Base-by-base conservation (phyloP, 2,329 filamentous ascomycete species). In the Fusarium cyanostomum region DNA sequence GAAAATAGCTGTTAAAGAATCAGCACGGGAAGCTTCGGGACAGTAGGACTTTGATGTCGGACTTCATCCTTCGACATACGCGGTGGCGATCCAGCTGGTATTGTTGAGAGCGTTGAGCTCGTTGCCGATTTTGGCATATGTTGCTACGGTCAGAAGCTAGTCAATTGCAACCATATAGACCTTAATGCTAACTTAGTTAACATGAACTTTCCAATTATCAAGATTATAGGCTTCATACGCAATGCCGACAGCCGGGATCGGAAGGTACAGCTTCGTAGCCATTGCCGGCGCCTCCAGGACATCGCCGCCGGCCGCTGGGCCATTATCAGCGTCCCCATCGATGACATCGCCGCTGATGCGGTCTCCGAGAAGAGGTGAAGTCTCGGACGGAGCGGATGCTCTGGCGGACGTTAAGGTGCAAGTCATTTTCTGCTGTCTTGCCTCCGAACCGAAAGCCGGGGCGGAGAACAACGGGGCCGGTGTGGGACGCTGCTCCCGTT, bases 121-220 rank as follows among this genome's bases (percentile, higher is more conserved):
- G 54, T 84, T 91, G 10, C 90, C 91, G 68, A 94, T 94, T 62
- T 84, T 86, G 45, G 89, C 89, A 74, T 93, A 93, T n/a, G 84
- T 88, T n/a, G 87, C 87, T 44, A 94, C 86, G 27, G 91, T 88
- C 51, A 94, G 86, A 1, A 92, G 92, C 74, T 93, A 90, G 71
- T 94, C 91, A 46, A 89, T 82, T 5, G 91, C 89, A 16, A 88
- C 84, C 8, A 94, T 81, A 71, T 91, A 92, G 35, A 93, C 79
- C 88, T 90, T 12, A 8, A 18, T 15, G 7, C 11, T 12, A n/a
- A n/a, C n/a, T n/a, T n/a, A 56, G 43, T 64, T 27, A 64, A 50
- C 39, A 39, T 8, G 42, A 11, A 26, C 27, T 15, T 15, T 21
- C 7, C 8, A n/a, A 24, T 3, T 16, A 8, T 21, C 5, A 15